These are phyloP conservation scores for Fusarium sp. DNA, from an alignment of 2,329 filamentous ascomycete species.

Conservation along the genomic window DNA sequence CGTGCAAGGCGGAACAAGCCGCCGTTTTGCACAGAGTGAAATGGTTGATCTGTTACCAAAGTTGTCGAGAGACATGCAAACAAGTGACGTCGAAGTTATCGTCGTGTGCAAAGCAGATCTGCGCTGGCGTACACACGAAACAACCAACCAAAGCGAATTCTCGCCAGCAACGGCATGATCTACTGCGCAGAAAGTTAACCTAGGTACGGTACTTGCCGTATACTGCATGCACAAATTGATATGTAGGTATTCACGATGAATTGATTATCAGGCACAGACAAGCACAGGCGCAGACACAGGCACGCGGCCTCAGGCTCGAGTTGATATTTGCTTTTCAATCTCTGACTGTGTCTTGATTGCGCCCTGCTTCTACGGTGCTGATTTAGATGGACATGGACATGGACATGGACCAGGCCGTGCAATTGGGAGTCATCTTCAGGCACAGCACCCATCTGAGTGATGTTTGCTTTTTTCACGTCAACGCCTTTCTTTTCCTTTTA, in stretches of 20 bases:
- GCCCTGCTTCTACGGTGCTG: slow-evolving; percentile 21
- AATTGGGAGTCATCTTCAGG: slow-evolving; percentile 22
- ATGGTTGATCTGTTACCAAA: slow-evolving; percentile 34
- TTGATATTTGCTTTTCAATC: slow-evolving; percentile 15
- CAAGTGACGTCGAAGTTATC: slow-evolving; percentile 31
- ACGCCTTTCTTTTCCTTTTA: slow-evolving; percentile 9
- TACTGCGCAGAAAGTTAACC: slow-evolving; percentile 5
- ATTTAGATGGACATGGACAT: slow-evolving; percentile 2
- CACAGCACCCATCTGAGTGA: slow-evolving; percentile 20
- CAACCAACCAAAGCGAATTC: slow-evolving; percentile 12
- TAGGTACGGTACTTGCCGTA: not conserved
- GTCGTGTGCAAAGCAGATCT: slow-evolving; percentile 23
- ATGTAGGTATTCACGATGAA: slow-evolving; percentile 2
- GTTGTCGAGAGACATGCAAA: slow-evolving; percentile 14
- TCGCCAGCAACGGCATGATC: slow-evolving; percentile 28
- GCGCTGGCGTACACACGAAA: slow-evolving; percentile 36
- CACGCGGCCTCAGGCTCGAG: slow-evolving; percentile 11
- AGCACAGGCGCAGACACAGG: not conserved
- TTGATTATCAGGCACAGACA: not conserved
- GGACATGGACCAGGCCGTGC: slow-evolving; percentile 17
- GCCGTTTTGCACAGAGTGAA: slow-evolving; percentile 2
- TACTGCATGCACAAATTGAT: not conserved
- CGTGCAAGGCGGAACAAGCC: not conserved
- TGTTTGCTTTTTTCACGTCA: slow-evolving; percentile 31
- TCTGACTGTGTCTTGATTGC: slow-evolving; percentile 3